phyloP scores from a whole-genome alignment of 441 rosid species.

The Eruca vesicaria region DNA sequence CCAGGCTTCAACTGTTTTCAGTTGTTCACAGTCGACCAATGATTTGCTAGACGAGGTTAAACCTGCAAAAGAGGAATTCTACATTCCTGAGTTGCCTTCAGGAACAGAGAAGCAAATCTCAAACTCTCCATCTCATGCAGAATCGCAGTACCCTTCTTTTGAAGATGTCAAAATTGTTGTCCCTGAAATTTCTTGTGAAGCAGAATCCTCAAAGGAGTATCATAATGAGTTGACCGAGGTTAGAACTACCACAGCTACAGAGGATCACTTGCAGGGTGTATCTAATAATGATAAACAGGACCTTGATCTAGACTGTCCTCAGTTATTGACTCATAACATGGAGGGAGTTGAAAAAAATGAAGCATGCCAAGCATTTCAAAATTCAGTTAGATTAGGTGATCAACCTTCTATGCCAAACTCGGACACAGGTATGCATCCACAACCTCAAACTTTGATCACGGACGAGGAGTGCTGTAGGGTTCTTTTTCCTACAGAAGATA shows the following conservation, averaged over 20 bases:
- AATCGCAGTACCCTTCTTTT: slow-evolving; percentile 50
- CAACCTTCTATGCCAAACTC: slow-evolving; percentile 45
- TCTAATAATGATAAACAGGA: slow-evolving; percentile 51
- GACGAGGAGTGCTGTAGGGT: slow-evolving; percentile 91
- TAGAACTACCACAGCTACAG: slow-evolving; percentile 38
- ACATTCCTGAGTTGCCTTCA: slow-evolving; percentile 45
- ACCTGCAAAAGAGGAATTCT: slow-evolving; percentile 48
- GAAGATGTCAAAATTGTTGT: slow-evolving; percentile 49
- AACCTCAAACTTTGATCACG: slow-evolving; percentile 59
- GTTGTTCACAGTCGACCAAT: slow-evolving; percentile 68
- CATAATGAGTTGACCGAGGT: slow-evolving; percentile 39
- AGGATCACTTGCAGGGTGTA: slow-evolving; percentile 52
- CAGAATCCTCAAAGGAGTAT: slow-evolving; percentile 48
- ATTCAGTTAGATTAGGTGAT: slow-evolving; percentile 41
- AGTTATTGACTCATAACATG: slow-evolving; percentile 42
- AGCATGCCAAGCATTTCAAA: slow-evolving; percentile 47
- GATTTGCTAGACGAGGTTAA: slow-evolving; percentile 51
- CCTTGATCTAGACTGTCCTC: slow-evolving; percentile 48
- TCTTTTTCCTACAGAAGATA: slow-evolving; percentile 55
- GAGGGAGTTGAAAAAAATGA: slow-evolving; percentile 47
- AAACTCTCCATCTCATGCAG: slow-evolving; percentile 60
- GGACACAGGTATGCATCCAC: slow-evolving; percentile 37
- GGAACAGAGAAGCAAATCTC: slow-evolving; percentile 53
- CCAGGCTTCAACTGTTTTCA: slow-evolving; percentile 64
- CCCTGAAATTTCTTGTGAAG: slow-evolving; percentile 63